Base-by-base conservation (phyloP, 2,329 filamentous ascomycete species). In the Aspergillus sp. region DNA sequence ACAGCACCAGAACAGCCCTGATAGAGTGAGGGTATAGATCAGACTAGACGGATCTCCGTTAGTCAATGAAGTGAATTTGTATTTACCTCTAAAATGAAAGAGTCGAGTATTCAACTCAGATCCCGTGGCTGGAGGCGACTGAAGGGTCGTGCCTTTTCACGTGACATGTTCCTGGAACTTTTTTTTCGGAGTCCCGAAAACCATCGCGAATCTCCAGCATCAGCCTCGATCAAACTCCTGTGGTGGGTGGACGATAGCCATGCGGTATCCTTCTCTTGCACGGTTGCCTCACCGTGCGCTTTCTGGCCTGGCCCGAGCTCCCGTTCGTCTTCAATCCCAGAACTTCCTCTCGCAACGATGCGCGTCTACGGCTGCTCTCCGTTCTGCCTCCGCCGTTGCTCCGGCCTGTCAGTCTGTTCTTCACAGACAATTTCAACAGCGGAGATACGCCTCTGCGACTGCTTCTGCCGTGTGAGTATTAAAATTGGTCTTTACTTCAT, bases 391-490 rank as follows among this genome's bases (percentile, higher is more conserved):
- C 46, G 40, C 17, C 7, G 60, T 65, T 54, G 58, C 59, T 54
- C 65, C 64, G 57, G 57, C 65, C 55, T 68, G 67, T 60, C 70
- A 67, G 63, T 67, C 69, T 49, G 55, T 68, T 41, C 50, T 76
- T 53, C 71, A 67, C 58, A 66, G 65, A 57, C 66, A 68, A 63
- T 75, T 71, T 69, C 65, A 73, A 51, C 74, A 76, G 59, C 68
- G 68, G 51, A 66, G 76, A 50, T 69, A 73, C 64, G 67, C 72
- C 22, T 74, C 75, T 49, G 66, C 71, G 33, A 66, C 71, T 43
- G 73, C 76, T 6, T 68, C 74, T 54, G 74, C 72, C 32, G 73
- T 77, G 73, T 78, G 63, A 65, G 74, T 58, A 30, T 30, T 30
- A 11, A 11, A 20, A 13, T 38, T 38, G 4, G 11, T 38, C 16